Evolutionary conservation across 2,329 filamentous ascomycete species (phyloP), one percentile per base, ranked within the genome.

Genomic region (Fusarium albosuccineum): DNA sequence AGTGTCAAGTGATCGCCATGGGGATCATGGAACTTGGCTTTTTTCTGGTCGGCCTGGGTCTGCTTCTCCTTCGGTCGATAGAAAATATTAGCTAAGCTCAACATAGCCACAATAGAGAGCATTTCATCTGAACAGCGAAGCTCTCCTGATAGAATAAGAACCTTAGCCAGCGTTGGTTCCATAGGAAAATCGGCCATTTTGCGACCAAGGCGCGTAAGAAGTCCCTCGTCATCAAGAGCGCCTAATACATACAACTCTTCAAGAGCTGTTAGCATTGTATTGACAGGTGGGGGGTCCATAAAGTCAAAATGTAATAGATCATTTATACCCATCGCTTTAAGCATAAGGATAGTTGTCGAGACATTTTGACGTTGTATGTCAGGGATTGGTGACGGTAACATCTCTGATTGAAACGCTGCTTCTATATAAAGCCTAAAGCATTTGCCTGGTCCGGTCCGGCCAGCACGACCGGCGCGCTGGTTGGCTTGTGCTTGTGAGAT

Each of bases 161-260:
- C 90, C 78, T 98, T 99, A 54, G 94, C 92, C 1, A 98, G 85
- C 0, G 93, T 89, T 0, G 96, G 96, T 58, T 98, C 94, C 93
- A 98, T 98, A 1, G 96, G 96, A 78, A 98, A 98, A 75, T 98
- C 95, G 10, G 96, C 94, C 95, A 99, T 98, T 78, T 97, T 97
- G 44, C 96, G 89, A 9, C 96, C 96, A 2, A 97, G 86, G 7
- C 96, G 89, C 0, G 96, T 99, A 3, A 99, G 83, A 0, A 99
- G 85, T 11, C 96, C 96, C 85, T 99, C 96, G 73, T 99, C 95
- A 68, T 99, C 96, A 0, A 99, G 85, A 0, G 95, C 95, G 4
- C 91, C 93, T 10, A 99, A 83, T 1, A 94, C 93, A 75, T 99
- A 99, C 0, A 99, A 85, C 76, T 98, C 96, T 80, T 99, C 97